A percentile compares a stretch with the other conserved stretches of the same genome.
Conservation (phyloP, 2,329 filamentous ascomycete species). For the Fusarium metavorans region DNA sequence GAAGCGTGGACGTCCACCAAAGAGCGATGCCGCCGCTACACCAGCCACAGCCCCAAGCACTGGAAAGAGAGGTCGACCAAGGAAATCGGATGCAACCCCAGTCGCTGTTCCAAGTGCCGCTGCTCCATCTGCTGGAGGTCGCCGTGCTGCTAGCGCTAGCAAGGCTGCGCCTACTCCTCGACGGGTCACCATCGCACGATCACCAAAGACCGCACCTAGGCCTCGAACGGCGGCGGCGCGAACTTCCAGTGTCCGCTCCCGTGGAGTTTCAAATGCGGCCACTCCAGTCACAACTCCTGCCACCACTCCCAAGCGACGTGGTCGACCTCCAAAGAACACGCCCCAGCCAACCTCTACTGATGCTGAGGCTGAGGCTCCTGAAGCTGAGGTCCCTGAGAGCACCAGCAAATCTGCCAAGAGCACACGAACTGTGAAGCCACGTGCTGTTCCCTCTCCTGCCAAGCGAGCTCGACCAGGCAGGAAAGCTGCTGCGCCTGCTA, state of each 20-base stretch:
- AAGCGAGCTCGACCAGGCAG: constrained; percentile 36
- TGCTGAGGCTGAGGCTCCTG: background rate
- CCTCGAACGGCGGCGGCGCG: background rate
- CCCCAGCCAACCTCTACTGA: constrained; percentile 14
- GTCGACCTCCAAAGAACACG: constrained; percentile 37
- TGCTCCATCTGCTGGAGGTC: constrained; percentile 14
- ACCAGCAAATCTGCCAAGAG: constrained; percentile 15
- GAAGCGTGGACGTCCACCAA: constrained; percentile 41
- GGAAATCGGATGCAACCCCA: constrained; percentile 35
- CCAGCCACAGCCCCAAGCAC: constrained; percentile 22
- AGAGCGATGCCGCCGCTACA: constrained; percentile 35
- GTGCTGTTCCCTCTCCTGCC: constrained; percentile 33
- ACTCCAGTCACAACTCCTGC: constrained; percentile 10
- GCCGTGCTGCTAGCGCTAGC: constrained; percentile 21
- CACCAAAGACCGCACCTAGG: constrained; percentile 26
- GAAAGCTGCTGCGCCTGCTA: constrained; percentile 13
- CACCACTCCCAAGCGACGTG: constrained; percentile 39
- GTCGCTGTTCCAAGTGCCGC: constrained; percentile 8
- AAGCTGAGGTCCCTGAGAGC: constrained; percentile 7
- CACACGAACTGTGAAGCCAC: constrained; percentile 20
- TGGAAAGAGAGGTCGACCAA: constrained; percentile 38
- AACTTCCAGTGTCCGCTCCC: background rate
- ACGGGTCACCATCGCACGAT: constrained; percentile 3
- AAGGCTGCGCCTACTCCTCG: constrained; percentile 25
- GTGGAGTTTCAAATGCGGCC: background rate